Evolutionary conservation across 306 rosid genomes (phyloP).

Genomic region (Prunus kanzakura): DNA sequence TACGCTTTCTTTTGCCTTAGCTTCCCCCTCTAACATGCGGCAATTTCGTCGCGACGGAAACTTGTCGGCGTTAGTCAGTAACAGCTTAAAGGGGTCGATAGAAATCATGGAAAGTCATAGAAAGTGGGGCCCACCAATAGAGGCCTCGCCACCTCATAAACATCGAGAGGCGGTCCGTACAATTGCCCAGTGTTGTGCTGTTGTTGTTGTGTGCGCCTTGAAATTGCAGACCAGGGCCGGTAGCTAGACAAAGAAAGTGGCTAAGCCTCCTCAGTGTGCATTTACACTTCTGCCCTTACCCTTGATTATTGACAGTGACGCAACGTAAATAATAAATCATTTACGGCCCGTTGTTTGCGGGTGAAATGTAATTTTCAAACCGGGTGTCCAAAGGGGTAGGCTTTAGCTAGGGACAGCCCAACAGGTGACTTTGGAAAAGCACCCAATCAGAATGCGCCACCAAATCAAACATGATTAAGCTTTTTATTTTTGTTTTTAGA

Average conservation of each 20-base stretch:
- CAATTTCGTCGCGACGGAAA: background rate
- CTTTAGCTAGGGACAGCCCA: constrained; percentile 1
- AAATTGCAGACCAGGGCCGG: background rate
- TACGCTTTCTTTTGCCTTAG: background rate
- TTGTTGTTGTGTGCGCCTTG: background rate
- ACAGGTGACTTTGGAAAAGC: background rate
- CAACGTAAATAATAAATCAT: no score
- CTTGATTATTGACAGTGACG: background rate
- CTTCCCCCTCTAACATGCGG: background rate
- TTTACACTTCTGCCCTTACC: constrained; percentile 4
- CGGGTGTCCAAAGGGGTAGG: background rate
- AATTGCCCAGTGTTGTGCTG: background rate
- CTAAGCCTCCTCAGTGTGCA: no score
- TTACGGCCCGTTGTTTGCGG: constrained; percentile 6
- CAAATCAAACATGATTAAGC: background rate
- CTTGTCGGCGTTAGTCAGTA: background rate
- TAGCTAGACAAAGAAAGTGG: background rate
- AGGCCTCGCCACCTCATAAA: background rate
- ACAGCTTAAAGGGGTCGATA: background rate
- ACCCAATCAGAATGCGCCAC: background rate
- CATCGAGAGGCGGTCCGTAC: constrained; percentile 2
- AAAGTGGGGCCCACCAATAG: background rate
- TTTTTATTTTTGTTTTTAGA: background rate
- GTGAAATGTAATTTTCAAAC: constrained; percentile 5
- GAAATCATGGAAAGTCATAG: background rate